These are phyloP conservation scores for Talaromyces trachyspermus DNA, from an alignment of 495 filamentous ascomycete species.

Conservation along the genomic window DNA sequence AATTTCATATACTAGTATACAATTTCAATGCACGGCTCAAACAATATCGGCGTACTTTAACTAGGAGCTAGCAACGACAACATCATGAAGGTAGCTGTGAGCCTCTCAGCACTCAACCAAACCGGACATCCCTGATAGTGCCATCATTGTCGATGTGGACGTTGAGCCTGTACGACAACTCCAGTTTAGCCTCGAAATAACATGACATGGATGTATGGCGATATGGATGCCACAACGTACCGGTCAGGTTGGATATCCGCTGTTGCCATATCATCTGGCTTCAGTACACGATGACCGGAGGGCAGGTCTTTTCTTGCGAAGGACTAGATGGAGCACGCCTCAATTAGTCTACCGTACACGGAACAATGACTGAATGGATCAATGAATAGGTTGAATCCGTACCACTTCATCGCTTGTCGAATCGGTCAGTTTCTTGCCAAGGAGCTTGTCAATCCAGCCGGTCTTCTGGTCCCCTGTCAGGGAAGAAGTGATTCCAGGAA, in stretches of 20 bases:
- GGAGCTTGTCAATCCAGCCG: conserved; percentile 66
- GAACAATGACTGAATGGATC: too few species aligned
- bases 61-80: neutral
- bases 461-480: conserved; percentile 43
- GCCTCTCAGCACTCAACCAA: conserved; percentile 27
- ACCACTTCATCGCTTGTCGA: conserved; percentile 38
- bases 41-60: too few species aligned
- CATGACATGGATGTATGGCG: neutral
- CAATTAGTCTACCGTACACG: too few species aligned
- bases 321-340: conserved; percentile 36
- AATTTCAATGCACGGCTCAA: too few species aligned
- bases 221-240: conserved; percentile 25
- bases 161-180: conserved; percentile 49
- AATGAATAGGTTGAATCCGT: conserved; percentile 16
- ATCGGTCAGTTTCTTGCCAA: conserved; percentile 64
- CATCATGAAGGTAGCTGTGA: too few species aligned
- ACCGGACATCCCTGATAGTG: conserved; percentile 62
- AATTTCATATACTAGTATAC: too few species aligned
- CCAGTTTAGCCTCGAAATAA: neutral
- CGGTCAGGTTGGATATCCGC: conserved; percentile 55
- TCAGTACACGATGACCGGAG: conserved; percentile 55
- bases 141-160: conserved; percentile 65
- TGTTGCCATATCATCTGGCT: conserved; percentile 53
- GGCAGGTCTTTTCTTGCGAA: conserved; percentile 74
- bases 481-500: conserved; percentile 59